Base-by-base conservation (phyloP, 2,329 filamentous ascomycete species). In the Aspergillus sp. region DNA sequence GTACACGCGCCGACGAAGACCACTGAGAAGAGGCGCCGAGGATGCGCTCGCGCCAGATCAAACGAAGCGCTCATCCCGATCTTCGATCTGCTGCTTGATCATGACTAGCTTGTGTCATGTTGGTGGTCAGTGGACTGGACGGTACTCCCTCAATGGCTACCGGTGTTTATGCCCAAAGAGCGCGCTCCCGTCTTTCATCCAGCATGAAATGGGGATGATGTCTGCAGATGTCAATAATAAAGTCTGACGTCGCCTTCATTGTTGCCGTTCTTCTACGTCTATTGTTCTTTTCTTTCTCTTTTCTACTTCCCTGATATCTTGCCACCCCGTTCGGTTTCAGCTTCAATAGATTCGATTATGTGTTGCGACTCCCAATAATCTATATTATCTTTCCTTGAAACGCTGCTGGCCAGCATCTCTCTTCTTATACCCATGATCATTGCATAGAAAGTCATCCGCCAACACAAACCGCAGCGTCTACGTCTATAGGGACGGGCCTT, bases 21-120 rank as follows among this genome's bases (percentile, higher is more conserved):
- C 52, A 54, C 40, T 48, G n/a, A 50, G 23, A 53, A 40, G 23
- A 55, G 49, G 52, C 50, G 54, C 50, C 53, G 42, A 57, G 20
- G 55, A 43, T 49, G 49, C 49, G 48, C 52, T 53, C 31, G 50
- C 59, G 47, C 52, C 43, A 61, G 36, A 58, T 67, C 64, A 69
- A 68, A 69, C 64, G 45, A 41, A 48, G 46, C 38, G 45, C 43
- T 25, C 31, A 36, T 14, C 14, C 19, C 14, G 6, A 19, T 42
- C 34, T 44, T 42, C 41, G 41, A 23, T 45, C n/a, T 31, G 17
- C 14, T 16, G 34, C 34, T 38, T n/a, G 14, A 38, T 38, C 14
- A n/a, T 38, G 34, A 7, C 34, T 38, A 17, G 16, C 14, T n/a
- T n/a, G 34, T 17, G 34, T 17, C 34, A 17, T 17, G 14, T 38